Base-by-base conservation (phyloP, 2,329 filamentous ascomycete species). In the Epichloe scottii region DNA sequence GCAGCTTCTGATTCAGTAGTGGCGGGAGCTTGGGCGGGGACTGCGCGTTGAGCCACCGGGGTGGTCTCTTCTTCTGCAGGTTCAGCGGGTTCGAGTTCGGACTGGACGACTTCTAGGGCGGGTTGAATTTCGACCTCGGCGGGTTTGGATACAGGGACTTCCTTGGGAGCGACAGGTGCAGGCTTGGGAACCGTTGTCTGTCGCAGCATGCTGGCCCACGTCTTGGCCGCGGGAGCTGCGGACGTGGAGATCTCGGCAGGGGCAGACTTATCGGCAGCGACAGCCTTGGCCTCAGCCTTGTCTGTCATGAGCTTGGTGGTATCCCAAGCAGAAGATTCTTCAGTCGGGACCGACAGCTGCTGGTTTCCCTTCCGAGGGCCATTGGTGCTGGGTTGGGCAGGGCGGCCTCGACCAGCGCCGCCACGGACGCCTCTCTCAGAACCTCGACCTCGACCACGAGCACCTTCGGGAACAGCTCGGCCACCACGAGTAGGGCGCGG, bases 191-290 rank as follows among this genome's bases (percentile, higher is more conserved):
- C 68, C 42, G 76, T 72, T 37, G 82, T 73, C 64, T 79, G 72
- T 60, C 78, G 78, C 55, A 89, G 78, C 76, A 89, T 84, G 68
- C 84, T 87, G 38, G 85, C 85, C 85, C 85, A 89, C 26, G 80
- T 84, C 71, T 82, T 83, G 51, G 66, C 65, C 54, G 66, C 65
- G 41, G 71, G 60, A 51, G 67, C 63, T 51, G 69, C 63, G 50
- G 69, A 59, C 58, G 70, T 62, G 50, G 68, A 59, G 21, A 68
- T 56, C 53, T 73, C 69, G 48, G 66, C 56, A 52, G 65, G 57
- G 54, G 65, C 59, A 41, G 65, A 54, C 48, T 65, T 59, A 23
- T 65, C 66, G 43, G 63, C 60, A 50, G 63, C 45, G 37, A 58
- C 52, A 45, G 65, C 57, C 49, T 68, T 60, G 37, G 67, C 63